Evolutionary conservation across 257 asterid genomes (phyloP).

Genomic region (Nicotiana obtusifolia): DNA sequence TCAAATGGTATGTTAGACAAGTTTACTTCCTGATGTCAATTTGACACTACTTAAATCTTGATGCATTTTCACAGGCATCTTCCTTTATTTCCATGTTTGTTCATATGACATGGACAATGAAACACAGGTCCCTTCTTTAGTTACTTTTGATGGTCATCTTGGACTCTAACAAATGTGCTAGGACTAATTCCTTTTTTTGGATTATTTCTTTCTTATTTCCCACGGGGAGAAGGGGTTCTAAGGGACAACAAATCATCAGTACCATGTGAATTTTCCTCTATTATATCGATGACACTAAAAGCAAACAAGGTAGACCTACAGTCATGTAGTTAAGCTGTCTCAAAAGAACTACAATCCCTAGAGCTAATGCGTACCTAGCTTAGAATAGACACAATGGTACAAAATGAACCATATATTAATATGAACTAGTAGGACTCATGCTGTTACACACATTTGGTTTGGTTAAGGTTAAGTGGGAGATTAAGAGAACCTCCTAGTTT

Average conservation of each 20-base stretch:
- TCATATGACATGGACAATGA: background rate
- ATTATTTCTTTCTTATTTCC: background rate
- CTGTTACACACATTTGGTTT: too few species aligned
- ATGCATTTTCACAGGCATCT: background rate
- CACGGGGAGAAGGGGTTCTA: background rate
- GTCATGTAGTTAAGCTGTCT: background rate
- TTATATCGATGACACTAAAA: conserved; percentile 2
- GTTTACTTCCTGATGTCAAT: background rate
- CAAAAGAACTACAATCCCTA: background rate
- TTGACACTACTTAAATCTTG: background rate
- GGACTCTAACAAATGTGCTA: background rate
- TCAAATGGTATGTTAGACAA: background rate
- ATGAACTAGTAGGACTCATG: too few species aligned
- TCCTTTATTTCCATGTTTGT: background rate
- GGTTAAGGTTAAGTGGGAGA: too few species aligned
- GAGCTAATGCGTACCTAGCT: background rate
- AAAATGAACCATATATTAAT: background rate
- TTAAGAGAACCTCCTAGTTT: too few species aligned
- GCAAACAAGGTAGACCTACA: background rate
- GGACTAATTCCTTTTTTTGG: background rate
- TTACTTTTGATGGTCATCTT: background rate
- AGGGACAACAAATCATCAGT: background rate
- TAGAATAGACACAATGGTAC: background rate
- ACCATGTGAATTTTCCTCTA: background rate
- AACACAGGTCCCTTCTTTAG: background rate